Evolutionary conservation across 768 basidiomycete genomes (phyloP).

Genomic region (Hypsizygus marmoreus): DNA sequence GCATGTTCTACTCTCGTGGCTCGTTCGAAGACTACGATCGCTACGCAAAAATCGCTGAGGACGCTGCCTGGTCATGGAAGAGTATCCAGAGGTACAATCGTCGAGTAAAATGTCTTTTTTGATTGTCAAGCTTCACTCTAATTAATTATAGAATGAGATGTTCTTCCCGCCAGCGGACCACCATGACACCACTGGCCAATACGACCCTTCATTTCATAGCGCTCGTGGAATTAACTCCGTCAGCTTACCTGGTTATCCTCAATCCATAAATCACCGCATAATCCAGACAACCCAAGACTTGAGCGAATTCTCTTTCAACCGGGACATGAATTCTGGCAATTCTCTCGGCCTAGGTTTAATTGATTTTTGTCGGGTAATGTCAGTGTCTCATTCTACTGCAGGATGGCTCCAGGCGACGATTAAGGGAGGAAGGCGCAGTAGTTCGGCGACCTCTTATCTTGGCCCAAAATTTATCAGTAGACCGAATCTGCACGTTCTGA

Average conservation of each 20-base stretch:
- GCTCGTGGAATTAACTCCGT: slow-evolving; percentile 28
- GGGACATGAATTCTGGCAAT: slow-evolving; percentile 26
- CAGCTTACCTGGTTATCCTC: slow-evolving; percentile 30
- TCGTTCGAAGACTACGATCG: slow-evolving; percentile 32
- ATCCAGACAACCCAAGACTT: slow-evolving; percentile 31
- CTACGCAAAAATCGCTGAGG: slow-evolving; percentile 27
- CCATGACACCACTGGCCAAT: slow-evolving; percentile 34
- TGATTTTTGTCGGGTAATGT: neutral
- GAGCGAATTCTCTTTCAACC: slow-evolving; percentile 25
- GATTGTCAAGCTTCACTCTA: neutral
- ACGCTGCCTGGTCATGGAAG: slow-evolving; percentile 35
- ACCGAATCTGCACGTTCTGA: slow-evolving; percentile 30
- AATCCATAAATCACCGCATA: slow-evolving; percentile 25
- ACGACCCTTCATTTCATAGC: slow-evolving; percentile 32
- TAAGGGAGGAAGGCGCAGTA: slow-evolving; percentile 26
- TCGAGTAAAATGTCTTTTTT: slow-evolving; percentile 16
- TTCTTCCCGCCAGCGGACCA: slow-evolving; percentile 31
- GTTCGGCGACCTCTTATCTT: slow-evolving; percentile 35
- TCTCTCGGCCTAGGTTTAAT: slow-evolving; percentile 28
- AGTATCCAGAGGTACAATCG: slow-evolving; percentile 27
- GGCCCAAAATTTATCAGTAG: slow-evolving; percentile 19
- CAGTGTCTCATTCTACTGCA: slow-evolving; percentile 2
- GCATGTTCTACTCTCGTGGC: slow-evolving; percentile 34
- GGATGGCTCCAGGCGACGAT: slow-evolving; percentile 30
- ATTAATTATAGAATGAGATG: slow-evolving; percentile 30